These are phyloP conservation scores for Thuidium tamariscinum DNA, from an alignment of 225 moss, liverwort and hornwort species.

Conservation along the genomic window DNA sequence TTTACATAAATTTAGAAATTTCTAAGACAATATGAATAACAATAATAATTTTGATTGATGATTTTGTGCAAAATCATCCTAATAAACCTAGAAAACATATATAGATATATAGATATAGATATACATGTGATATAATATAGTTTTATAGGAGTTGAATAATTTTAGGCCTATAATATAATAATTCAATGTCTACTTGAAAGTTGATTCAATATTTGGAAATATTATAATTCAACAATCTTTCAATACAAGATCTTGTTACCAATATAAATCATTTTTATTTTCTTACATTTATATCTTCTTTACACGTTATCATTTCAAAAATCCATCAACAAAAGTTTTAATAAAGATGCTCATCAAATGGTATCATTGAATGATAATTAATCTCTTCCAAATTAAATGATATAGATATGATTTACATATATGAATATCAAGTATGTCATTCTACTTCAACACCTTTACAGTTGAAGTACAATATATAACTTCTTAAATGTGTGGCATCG, in stretches of 20 bases:
- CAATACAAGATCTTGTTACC: background rate
- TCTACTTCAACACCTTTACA: background rate
- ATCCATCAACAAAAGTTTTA: background rate
- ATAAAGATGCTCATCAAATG: background rate
- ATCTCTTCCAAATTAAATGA: fast-evolving
- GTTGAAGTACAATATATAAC: background rate
- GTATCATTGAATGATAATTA: background rate
- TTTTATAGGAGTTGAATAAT: too few relatives aligned
- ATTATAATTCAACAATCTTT: background rate
- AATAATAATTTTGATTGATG: background rate
- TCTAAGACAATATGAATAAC: too few relatives aligned
- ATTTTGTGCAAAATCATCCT: fast-evolving
- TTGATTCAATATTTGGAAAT: background rate
- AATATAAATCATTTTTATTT: too few relatives aligned
- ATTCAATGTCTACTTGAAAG: background rate
- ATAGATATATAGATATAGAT: background rate
- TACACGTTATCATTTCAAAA: background rate
- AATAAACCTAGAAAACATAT: fast-evolving
- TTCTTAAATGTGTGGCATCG: background rate
- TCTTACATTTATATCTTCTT: background rate
- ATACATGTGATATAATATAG: background rate
- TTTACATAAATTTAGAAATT: background rate
- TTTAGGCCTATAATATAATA: background rate
- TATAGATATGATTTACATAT: too few relatives aligned
- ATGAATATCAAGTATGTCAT: background rate